These are phyloP conservation scores for Crepidotus variabilis DNA, from an alignment of 768 basidiomycete genomes.

Conservation along the genomic window DNA sequence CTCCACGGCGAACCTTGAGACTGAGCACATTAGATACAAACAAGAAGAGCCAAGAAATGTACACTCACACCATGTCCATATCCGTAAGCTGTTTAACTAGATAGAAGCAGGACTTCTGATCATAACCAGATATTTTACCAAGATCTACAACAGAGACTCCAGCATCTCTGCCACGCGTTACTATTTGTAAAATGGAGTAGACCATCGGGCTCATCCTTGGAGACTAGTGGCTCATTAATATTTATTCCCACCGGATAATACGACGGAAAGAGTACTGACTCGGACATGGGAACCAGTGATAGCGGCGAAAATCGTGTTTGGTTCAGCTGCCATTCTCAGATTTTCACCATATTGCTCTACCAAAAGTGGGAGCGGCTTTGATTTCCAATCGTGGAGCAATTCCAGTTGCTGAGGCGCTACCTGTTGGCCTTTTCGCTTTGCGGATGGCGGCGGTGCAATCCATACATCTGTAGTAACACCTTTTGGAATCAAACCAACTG, in stretches of 20 bases:
- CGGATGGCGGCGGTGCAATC: constrained; percentile 73
- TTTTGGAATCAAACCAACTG: constrained; percentile 66
- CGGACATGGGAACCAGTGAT: constrained; percentile 84
- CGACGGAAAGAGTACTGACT: constrained; percentile 38
- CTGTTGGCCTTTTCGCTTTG: constrained; percentile 56
- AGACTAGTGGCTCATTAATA: constrained; percentile 40
- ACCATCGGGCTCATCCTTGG: constrained; percentile 82
- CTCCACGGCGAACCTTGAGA: constrained; percentile 74
- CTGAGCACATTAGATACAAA: constrained; percentile 27
- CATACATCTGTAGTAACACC: constrained; percentile 64
- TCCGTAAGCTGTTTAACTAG: constrained; percentile 73
- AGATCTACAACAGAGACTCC: constrained; percentile 79
- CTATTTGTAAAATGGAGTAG: constrained; percentile 77
- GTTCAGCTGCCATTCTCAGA: constrained; percentile 72
- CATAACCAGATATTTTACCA: constrained; percentile 74
- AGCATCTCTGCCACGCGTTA: constrained; percentile 75
- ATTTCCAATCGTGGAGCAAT: constrained; percentile 51
- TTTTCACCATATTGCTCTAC: constrained; percentile 53
- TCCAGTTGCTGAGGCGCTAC: constrained; percentile 43
- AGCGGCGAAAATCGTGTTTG: constrained; percentile 70
- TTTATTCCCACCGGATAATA: not conserved
- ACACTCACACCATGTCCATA: constrained; percentile 66
- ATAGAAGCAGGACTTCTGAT: constrained; percentile 89
- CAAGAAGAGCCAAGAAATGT: not conserved
- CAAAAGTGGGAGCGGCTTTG: constrained; percentile 54